A percentile compares a stretch with the other conserved stretches of the same genome.
These are phyloP conservation scores for Stemphylium vesicarium DNA, from an alignment of 2,329 filamentous ascomycete species.

Conservation along the genomic window DNA sequence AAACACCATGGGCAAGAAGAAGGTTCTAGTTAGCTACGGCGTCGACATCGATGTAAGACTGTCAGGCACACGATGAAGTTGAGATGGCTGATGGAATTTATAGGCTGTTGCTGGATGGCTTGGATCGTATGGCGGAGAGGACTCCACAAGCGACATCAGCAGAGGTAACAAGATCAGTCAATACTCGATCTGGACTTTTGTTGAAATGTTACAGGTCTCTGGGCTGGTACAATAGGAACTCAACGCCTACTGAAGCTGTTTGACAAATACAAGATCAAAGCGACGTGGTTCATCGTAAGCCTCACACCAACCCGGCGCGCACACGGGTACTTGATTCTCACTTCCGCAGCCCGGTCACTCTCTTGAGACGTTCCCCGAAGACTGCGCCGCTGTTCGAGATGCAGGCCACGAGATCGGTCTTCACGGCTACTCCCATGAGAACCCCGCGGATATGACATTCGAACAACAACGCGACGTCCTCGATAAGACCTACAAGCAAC, in stretches of 20 bases:
- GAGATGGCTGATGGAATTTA: background rate
- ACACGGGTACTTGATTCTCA: background rate
- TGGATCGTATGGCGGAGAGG: constrained; percentile 75
- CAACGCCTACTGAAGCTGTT: constrained; percentile 73
- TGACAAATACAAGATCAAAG: constrained; percentile 75
- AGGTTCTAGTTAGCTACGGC: constrained; percentile 66
- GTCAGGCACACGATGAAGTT: constrained; percentile 54
- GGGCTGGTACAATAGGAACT: constrained; percentile 72
- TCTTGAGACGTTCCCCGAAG: constrained; percentile 71
- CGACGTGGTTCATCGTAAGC: constrained; percentile 71
- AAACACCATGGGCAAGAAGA: constrained; percentile 57
- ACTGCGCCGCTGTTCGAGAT: constrained; percentile 66
- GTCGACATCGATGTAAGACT: constrained; percentile 67
- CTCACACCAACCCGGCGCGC: constrained; percentile 56
- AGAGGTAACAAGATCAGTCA: constrained; percentile 56
- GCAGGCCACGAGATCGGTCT: constrained; percentile 70
- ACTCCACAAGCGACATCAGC: constrained; percentile 74
- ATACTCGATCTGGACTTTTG: background rate
- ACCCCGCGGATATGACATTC: constrained; percentile 72
- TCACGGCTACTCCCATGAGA: constrained; percentile 77
- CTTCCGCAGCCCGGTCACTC: constrained; percentile 59
- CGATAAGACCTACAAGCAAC: constrained; percentile 73
- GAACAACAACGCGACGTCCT: constrained; percentile 79
- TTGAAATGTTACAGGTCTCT: constrained; percentile 58
- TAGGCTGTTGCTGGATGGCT: constrained; percentile 71